These are phyloP conservation scores for Platanthera guangdongensis DNA, from an alignment of 106 monocot species.

Conservation along the genomic window DNA sequence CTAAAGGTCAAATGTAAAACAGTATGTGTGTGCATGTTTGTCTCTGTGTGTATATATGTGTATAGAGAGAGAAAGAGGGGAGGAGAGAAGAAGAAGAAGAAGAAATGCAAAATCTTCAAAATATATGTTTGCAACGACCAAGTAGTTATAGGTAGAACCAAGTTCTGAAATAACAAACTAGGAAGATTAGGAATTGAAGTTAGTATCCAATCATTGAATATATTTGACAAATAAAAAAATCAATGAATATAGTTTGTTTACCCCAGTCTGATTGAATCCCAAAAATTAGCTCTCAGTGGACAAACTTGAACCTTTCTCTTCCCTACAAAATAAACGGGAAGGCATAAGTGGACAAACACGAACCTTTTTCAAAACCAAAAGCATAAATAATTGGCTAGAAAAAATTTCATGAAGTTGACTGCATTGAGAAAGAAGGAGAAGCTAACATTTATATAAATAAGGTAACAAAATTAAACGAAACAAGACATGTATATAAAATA, in stretches of 20 bases:
- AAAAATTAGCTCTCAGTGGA: conserved; percentile 60
- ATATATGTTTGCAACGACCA: not conserved
- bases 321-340: conserved; percentile 31
- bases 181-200: not conserved
- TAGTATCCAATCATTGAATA: conserved; percentile 4
- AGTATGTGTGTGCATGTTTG: not conserved
- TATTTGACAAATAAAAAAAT: not conserved
- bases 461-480: not conserved
- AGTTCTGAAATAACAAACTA: not conserved
- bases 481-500: not conserved
- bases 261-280: conserved; percentile 89
- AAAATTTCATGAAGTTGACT: not conserved
- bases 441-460: not conserved
- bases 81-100: too few relatives aligned
- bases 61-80: not conserved
- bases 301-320: conserved; percentile 20
- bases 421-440: not conserved
- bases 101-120: not conserved
- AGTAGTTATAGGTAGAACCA: not conserved
- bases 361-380: conserved; percentile 9
- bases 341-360: conserved; percentile 17
- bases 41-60: not conserved
- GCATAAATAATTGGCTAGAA: not conserved
- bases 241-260: conserved; percentile 40
- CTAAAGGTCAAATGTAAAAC: not conserved